A percentile compares a stretch with the other conserved stretches of the same genome.
Conservation (phyloP, 2,329 filamentous ascomycete genomes). For the Boeremia exigua region DNA sequence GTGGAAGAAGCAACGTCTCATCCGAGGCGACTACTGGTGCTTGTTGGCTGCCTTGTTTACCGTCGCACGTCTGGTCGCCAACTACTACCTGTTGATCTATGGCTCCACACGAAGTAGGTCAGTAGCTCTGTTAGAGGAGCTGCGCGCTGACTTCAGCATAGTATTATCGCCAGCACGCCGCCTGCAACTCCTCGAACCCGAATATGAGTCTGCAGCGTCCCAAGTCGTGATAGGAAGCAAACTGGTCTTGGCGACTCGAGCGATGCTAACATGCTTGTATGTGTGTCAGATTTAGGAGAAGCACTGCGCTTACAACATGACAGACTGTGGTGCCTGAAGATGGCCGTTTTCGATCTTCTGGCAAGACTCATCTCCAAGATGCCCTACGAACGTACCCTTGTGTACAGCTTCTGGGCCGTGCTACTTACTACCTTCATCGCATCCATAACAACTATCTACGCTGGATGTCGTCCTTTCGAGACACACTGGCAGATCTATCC, state of each 20-base stretch:
- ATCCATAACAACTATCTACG: constrained; percentile 20
- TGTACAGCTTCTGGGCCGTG: constrained; percentile 16
- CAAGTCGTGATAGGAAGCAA: constrained; percentile 21
- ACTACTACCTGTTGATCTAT: constrained; percentile 22
- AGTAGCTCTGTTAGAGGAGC: background rate
- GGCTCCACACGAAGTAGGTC: constrained; percentile 25
- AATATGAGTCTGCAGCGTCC: background rate
- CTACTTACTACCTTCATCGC: constrained; percentile 21
- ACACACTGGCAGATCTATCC: constrained; percentile 25
- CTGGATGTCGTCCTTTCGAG: constrained; percentile 20
- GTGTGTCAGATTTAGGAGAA: background rate
- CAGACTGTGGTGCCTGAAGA: constrained; percentile 26
- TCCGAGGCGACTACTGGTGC: constrained; percentile 27
- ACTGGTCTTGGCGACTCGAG: constrained; percentile 23
- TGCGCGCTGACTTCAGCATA: constrained; percentile 1
- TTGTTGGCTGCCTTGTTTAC: constrained; percentile 19
- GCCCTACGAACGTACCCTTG: constrained; percentile 20
- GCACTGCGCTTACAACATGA: background rate
- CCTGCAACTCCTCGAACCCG: constrained; percentile 13
- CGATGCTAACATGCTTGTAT: constrained; percentile 23
- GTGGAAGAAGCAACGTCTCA: constrained; percentile 19
- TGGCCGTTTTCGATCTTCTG: constrained; percentile 26
- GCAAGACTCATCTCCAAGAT: constrained; percentile 24
- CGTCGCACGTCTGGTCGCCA: constrained; percentile 18
- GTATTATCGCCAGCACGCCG: constrained; percentile 13